Percentiles rank a stretch among this genome's conserved stretches.
Conservation (phyloP, 495 filamentous ascomycete genomes). For the Cercophora newfieldiana region DNA sequence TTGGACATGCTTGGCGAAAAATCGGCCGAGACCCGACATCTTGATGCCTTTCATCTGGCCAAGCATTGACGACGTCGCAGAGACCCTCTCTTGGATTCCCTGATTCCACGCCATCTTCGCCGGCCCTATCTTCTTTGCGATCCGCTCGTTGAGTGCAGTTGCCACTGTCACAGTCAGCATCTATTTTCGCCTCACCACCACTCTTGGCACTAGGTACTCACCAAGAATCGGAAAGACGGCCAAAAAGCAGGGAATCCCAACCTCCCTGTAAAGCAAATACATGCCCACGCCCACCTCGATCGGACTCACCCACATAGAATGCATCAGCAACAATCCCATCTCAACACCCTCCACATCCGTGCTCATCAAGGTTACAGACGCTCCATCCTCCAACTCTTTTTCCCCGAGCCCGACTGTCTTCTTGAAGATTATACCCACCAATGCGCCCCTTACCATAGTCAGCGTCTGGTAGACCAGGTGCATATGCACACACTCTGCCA, state of each 20-base stretch:
- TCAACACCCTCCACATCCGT: constrained; percentile 31
- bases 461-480: constrained; percentile 52
- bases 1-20: constrained; percentile 21
- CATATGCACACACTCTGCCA: constrained; percentile 41
- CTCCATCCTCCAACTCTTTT: constrained; percentile 44
- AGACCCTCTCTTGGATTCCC: constrained; percentile 34
- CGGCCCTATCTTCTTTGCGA: constrained; percentile 19
- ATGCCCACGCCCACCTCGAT: constrained; percentile 29
- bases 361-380: constrained; percentile 61
- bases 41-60: constrained; percentile 40
- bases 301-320: constrained; percentile 27
- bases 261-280: constrained; percentile 20
- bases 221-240: constrained; percentile 15
- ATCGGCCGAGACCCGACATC: constrained; percentile 35
- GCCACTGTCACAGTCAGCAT: constrained; percentile 4
- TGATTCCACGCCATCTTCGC: constrained; percentile 36
- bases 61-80: constrained; percentile 32
- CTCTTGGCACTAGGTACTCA: neutral
- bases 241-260: constrained; percentile 22
- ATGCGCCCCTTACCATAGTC: constrained; percentile 56
- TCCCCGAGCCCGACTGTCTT: constrained; percentile 46
- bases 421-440: constrained; percentile 57
- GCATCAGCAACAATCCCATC: constrained; percentile 7
- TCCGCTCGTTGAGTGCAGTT: constrained; percentile 13
- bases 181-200: neutral